Base-by-base conservation (phyloP, 768 basidiomycete species). In the Naganishia onofrii region DNA sequence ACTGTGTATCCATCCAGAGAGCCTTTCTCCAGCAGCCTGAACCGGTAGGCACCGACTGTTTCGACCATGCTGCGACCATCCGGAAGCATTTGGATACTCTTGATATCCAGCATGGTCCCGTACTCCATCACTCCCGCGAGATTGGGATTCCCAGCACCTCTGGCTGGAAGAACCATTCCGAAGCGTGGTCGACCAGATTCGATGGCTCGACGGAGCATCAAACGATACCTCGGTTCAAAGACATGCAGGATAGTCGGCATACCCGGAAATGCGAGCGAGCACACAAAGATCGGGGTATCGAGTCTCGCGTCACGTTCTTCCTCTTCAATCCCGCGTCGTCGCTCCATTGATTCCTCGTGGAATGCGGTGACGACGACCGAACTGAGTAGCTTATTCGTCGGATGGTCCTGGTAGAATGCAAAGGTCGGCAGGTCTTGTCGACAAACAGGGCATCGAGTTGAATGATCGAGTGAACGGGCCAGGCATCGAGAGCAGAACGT, bases 201-300 rank as follows among this genome's bases (percentile, higher is more conserved):
- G 69, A 97, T 88, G 78, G 90, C 93, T n/a, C 95, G 88, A 28
- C 95, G 90, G 66, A 98, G 88, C 95, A 98, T 97, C 63, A 98
- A 85, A 8, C 95, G 89, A 79, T 97, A 94, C 75, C 88, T 85
- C 0, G 95, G 95, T 79, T 98, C 95, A 78, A 92, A 97, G 76
- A 98, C 88, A 80, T 96, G 93, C 19, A 98, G 83, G 67, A 89
- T 84, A 56, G 90, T 93, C 48, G 92, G 93, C 83, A 93, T 88
- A 68, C 89, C 90, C 1, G 95, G 95, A 82, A 96, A 98, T 55
- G 89, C 87, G 60, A 96, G 87, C 52, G 90, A 90, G 78, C 89
- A 90, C 73, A 93, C 87, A 75, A 97, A 94, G 71, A 98, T 89
- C 68, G 95, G 93, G 21, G 91, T 93, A 77, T 92, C 88, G 69